phyloP scores from a whole-genome alignment of 2,329 filamentous ascomycete genomes.

The Clathrospora elynae region DNA sequence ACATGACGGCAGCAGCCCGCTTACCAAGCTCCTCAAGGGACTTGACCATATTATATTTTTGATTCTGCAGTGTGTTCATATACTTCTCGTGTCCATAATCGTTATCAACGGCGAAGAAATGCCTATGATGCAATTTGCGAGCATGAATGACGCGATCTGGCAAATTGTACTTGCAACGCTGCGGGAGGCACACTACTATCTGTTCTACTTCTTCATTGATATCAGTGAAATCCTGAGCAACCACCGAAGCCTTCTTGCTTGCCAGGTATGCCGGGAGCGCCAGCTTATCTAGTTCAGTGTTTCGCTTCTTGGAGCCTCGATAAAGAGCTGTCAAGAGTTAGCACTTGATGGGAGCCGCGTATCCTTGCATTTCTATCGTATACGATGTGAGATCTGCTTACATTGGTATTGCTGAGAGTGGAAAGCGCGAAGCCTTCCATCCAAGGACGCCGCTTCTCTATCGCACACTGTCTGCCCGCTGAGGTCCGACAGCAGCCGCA shows the following conservation, averaged over 20 bases:
- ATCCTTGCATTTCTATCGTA: too few species aligned
- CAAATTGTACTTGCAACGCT: slow-evolving; percentile 48
- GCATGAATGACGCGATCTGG: slow-evolving; percentile 52
- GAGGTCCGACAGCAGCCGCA: slow-evolving; percentile 29
- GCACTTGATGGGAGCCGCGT: background rate
- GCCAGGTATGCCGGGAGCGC: slow-evolving; percentile 49
- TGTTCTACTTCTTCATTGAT: slow-evolving; percentile 48
- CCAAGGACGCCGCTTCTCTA: slow-evolving; percentile 27
- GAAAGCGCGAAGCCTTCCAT: slow-evolving; percentile 33
- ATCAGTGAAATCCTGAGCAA: slow-evolving; percentile 49
- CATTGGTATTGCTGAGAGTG: slow-evolving; percentile 36
- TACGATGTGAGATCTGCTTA: slow-evolving; percentile 6
- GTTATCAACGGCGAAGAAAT: slow-evolving; percentile 51
- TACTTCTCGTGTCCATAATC: slow-evolving; percentile 54
- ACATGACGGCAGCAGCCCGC: slow-evolving; percentile 52
- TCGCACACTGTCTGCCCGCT: slow-evolving; percentile 30
- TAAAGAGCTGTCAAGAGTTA: slow-evolving; percentile 45
- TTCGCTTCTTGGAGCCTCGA: slow-evolving; percentile 57
- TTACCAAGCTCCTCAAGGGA: slow-evolving; percentile 53
- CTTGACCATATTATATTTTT: slow-evolving; percentile 46
- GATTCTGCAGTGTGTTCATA: slow-evolving; percentile 46
- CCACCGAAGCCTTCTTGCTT: slow-evolving; percentile 43
- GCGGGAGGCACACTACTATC: slow-evolving; percentile 49
- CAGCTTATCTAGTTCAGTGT: slow-evolving; percentile 51
- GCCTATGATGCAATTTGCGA: slow-evolving; percentile 50